Conservation (phyloP, 192 early-diverging fungal genomes). For the Coemansia sp. region DNA sequence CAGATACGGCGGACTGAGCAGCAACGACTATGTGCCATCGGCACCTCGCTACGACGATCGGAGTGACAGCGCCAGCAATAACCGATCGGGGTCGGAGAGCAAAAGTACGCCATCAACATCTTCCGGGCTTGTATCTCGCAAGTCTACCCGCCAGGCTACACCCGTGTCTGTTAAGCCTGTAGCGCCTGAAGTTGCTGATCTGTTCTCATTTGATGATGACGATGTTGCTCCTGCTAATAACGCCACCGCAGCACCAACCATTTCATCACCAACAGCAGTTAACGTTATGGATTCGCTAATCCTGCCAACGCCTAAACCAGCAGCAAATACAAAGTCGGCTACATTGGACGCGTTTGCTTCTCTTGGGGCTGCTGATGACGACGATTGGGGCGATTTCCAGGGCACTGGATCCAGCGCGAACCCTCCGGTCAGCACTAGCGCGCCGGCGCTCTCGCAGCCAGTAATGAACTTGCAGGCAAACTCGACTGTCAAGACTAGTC, state of each 20-base stretch:
- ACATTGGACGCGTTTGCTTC: slow-evolving; percentile 11
- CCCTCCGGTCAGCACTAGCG: slow-evolving; percentile 7
- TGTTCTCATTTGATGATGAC: slow-evolving; percentile 51
- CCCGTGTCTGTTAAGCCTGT: slow-evolving; percentile 24
- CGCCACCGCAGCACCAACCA: slow-evolving; percentile 24
- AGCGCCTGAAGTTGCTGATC: slow-evolving; percentile 44
- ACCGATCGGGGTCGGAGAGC: slow-evolving; percentile 24
- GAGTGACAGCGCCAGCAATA: slow-evolving; percentile 34
- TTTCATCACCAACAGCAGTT: slow-evolving; percentile 10
- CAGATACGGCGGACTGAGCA: slow-evolving; percentile 40
- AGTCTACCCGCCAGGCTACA: slow-evolving; percentile 26
- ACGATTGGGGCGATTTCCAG: slow-evolving; percentile 84
- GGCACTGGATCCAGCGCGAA: slow-evolving; percentile 9
- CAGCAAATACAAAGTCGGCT: slow-evolving; percentile 19
- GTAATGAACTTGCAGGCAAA: slow-evolving; percentile 7
- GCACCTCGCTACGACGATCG: slow-evolving; percentile 24
- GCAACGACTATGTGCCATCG: slow-evolving; percentile 29
- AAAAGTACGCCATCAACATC: slow-evolving; percentile 28
- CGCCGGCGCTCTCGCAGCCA: slow-evolving; percentile 16
- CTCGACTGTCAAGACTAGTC: slow-evolving; percentile 6
- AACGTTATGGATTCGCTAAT: slow-evolving; percentile 12
- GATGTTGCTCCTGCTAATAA: slow-evolving; percentile 30
- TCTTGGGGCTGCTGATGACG: slow-evolving; percentile 41
- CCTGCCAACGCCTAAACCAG: slow-evolving; percentile 6
- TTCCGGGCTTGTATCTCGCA: slow-evolving; percentile 21